Percentiles rank a stretch among this genome's conserved stretches.
Evolutionary conservation across 345 rosid genomes (phyloP).

Genomic region (Eucalyptus cladocalyx): DNA sequence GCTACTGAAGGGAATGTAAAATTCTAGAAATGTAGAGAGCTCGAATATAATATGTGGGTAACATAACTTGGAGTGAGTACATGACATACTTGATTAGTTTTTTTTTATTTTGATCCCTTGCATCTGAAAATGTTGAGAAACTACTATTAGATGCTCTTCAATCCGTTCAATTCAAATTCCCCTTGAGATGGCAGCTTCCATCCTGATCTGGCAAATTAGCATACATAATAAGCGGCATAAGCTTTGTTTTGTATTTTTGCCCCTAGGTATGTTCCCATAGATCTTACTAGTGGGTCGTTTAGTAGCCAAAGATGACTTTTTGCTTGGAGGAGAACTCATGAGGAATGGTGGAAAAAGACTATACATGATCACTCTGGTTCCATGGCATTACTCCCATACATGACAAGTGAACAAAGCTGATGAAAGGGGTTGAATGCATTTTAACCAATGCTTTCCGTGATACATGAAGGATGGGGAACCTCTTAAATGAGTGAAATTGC

Average conservation of each 20-base stretch:
- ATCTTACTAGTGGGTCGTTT: background rate
- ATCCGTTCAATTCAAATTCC: background rate
- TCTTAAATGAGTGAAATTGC: background rate
- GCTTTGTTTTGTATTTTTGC: background rate
- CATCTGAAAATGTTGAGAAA: background rate
- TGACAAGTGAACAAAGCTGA: background rate
- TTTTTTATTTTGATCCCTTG: background rate
- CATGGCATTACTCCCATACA: background rate
- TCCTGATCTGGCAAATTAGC: background rate
- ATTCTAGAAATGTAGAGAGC: background rate
- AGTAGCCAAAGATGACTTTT: background rate
- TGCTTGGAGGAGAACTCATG: background rate
- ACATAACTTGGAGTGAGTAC: background rate
- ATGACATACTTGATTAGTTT: background rate
- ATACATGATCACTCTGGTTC: background rate
- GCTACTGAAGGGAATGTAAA: background rate
- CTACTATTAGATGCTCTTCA: background rate
- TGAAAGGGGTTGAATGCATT: background rate
- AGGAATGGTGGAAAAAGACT: background rate
- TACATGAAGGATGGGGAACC: background rate
- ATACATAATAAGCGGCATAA: background rate
- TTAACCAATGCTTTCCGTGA: background rate
- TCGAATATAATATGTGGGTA: background rate
- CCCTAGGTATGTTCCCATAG: background rate
- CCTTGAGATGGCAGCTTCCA: background rate